phyloP scores from a whole-genome alignment of 2,329 filamentous ascomycete species.

The Dothideomycetes sp. region DNA sequence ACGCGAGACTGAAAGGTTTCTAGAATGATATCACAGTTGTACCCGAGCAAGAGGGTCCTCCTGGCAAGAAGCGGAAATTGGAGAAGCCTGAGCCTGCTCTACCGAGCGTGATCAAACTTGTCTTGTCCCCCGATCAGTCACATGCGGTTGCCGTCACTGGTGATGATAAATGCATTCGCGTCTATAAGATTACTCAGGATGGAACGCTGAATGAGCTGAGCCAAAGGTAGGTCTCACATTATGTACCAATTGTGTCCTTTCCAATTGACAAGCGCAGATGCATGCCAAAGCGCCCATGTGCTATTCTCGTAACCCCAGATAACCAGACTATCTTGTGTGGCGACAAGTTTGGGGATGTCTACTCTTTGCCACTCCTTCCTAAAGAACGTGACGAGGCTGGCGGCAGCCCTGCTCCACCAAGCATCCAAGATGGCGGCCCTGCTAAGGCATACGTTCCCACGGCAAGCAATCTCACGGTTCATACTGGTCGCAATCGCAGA shows the following conservation, averaged over 20 bases:
- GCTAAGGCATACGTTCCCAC: constrained; percentile 36
- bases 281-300: constrained; percentile 85
- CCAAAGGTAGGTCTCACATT: constrained; percentile 45
- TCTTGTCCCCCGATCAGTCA: constrained; percentile 50
- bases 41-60: constrained; percentile 17
- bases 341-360: constrained; percentile 97
- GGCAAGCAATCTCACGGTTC: constrained; percentile 48
- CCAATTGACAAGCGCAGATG: constrained; percentile 34
- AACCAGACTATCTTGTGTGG: constrained; percentile 64
- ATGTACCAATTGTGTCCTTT: not conserved
- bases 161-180: constrained; percentile 86
- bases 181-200: constrained; percentile 57
- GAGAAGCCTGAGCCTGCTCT: constrained; percentile 17
- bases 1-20: not conserved
- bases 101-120: constrained; percentile 54
- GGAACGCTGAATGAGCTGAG: constrained; percentile 58
- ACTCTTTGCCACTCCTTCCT: constrained; percentile 63
- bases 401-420: constrained; percentile 13
- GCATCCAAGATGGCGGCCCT: constrained; percentile 12
- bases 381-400: constrained; percentile 18
- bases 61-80: constrained; percentile 31
- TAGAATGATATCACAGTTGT: not conserved
- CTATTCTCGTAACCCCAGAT: constrained; percentile 59
- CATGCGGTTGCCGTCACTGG: constrained; percentile 69
- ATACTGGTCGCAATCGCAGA: constrained; percentile 48